A percentile compares a stretch with the other conserved stretches of the same genome.
phyloP scores from a whole-genome alignment of 1,139 yeast genomes.

The Trichomonascaceae sp. region DNA sequence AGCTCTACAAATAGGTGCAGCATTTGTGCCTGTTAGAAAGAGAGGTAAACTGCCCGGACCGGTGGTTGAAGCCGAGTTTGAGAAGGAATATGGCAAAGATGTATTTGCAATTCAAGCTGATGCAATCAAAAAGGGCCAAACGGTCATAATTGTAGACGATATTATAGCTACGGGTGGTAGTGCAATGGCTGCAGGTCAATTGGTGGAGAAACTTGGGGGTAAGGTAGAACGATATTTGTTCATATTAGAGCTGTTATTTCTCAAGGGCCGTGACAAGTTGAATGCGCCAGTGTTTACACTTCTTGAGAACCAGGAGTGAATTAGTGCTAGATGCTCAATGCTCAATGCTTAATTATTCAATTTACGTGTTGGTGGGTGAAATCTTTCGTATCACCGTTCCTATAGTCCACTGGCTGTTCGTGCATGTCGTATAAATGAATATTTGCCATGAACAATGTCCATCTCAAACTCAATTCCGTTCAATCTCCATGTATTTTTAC shows the following conservation, averaged over 20 bases:
- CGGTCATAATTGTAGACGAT: slow-evolving; percentile 85
- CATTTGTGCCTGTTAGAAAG: slow-evolving; percentile 93
- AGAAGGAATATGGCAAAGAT: slow-evolving; percentile 89
- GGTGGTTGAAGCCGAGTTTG: slow-evolving; percentile 61
- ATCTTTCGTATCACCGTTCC: neutral
- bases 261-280: slow-evolving; percentile 86
- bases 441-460: neutral
- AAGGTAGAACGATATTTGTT: slow-evolving; percentile 74
- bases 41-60: slow-evolving; percentile 93
- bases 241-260: slow-evolving; percentile 89
- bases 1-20: slow-evolving; percentile 82
- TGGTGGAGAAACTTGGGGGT: slow-evolving; percentile 61
- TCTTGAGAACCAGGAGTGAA: slow-evolving; percentile 62
- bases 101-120: slow-evolving; percentile 82
- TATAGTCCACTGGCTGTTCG: neutral
- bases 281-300: slow-evolving; percentile 82
- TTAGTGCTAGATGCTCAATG: neutral
- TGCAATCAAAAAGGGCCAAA: slow-evolving; percentile 73
- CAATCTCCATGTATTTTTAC: no score
- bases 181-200: slow-evolving; percentile 88
- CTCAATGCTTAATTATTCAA: neutral
- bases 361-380: neutral
- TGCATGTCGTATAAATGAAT: neutral
- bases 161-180: slow-evolving; percentile 98
- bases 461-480: neutral